Base-by-base conservation (phyloP, 768 basidiomycete genomes). In the Pleurotus tuoliensis region DNA sequence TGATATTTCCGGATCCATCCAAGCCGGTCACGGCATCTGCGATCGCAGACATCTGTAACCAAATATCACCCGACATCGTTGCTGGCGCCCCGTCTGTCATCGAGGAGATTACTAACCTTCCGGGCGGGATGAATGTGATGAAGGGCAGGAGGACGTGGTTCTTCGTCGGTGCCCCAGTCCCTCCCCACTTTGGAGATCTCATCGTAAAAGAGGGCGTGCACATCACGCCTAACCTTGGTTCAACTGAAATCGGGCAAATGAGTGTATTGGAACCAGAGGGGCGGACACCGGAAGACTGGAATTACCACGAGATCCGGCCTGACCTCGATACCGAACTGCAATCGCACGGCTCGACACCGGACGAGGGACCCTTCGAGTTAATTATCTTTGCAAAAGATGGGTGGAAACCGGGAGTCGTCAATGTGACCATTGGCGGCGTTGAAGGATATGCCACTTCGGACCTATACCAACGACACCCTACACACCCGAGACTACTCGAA, bases 381-480 rank as follows among this genome's bases (percentile, higher is more conserved):
- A 44, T 44, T 13, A 44, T 44, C 41, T 44, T 44, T 13, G 41
- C 41, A 22, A 44, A 44, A 22, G 41, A 44, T 44, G 41, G 41
- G 20, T 44, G 41, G 41, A 44, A 44, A 13, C 41, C 41, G 5
- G 41, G 41, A 22, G 34, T 39, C 9, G 22, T 50, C 43, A 64
- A 64, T 51, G 47, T 40, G 8, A 45, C 34, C 24, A 16, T 57
- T 34, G 47, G 52, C 4, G 62, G 60, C 9, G 20, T 25, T 4
- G 57, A 59, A 25, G 66, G 59, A 3, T 63, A 65, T 45, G 59
- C 58, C 24, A 63, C 64, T 16, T 54, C 53, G 18, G 68, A 66
- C 57, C 57, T 70, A 6, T 40, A 66, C 25, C 12, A 63, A 16
- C 61, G 47, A 24, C 70, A 71, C 58, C 67, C 69, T 8, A 63